phyloP scores from a whole-genome alignment of 2,329 filamentous ascomycete genomes.

The Blastomyces silverae region DNA sequence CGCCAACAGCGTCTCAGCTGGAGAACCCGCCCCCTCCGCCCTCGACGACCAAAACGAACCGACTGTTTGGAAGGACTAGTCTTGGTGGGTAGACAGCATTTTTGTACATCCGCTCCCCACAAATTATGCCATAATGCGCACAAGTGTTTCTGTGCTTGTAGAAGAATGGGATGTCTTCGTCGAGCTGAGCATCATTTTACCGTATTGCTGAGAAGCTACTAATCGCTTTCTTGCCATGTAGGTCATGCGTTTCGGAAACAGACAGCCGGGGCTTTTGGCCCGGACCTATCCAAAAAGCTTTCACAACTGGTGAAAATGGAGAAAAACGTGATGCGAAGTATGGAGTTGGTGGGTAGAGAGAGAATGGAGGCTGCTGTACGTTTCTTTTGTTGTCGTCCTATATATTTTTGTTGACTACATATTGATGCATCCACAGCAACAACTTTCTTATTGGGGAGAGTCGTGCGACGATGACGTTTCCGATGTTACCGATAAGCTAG shows the following conservation, averaged over 20 bases:
- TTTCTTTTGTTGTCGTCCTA: slow-evolving; percentile 23
- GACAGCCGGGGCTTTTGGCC: slow-evolving; percentile 51
- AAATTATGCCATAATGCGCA: slow-evolving; percentile 14
- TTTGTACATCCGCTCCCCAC: background rate
- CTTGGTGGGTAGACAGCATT: slow-evolving; percentile 60
- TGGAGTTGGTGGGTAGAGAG: slow-evolving; percentile 90
- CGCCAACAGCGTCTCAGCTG: slow-evolving; percentile 83
- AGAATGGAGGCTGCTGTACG: slow-evolving; percentile 97
- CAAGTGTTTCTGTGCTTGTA: background rate
- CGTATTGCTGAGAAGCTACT: background rate
- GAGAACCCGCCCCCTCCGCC: slow-evolving; percentile 90
- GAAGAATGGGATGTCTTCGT: background rate
- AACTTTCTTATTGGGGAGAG: slow-evolving; percentile 98
- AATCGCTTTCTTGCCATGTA: slow-evolving; percentile 27
- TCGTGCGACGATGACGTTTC: slow-evolving; percentile 94
- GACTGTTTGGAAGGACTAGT: slow-evolving; percentile 79
- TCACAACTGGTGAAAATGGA: slow-evolving; percentile 99
- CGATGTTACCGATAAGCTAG: slow-evolving; percentile 97
- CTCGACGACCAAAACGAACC: slow-evolving; percentile 82
- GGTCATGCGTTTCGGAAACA: slow-evolving; percentile 57
- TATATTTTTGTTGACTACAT: background rate
- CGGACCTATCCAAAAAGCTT: slow-evolving; percentile 95
- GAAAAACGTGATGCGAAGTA: slow-evolving; percentile 99
- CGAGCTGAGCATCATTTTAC: background rate
- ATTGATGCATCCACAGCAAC: slow-evolving; percentile 59